A percentile compares a stretch with the other conserved stretches of the same genome.
Conservation (phyloP, 202 grass and related monocot genomes). For the Zoysia matrella region DNA sequence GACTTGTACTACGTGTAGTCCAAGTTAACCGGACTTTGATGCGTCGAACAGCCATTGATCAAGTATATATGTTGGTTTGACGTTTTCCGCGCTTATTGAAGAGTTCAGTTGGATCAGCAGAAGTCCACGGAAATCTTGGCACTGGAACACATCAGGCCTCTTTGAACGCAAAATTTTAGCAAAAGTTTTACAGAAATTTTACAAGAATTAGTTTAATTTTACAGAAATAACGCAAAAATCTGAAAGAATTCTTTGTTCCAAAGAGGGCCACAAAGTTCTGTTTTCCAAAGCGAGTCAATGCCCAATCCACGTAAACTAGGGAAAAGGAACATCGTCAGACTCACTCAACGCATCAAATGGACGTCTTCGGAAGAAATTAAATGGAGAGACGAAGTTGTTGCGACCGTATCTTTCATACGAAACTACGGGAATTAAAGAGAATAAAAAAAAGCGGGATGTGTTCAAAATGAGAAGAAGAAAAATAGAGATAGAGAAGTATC, state of each 20-base stretch:
- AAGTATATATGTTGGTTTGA: conserved; percentile 7
- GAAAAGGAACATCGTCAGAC: background rate
- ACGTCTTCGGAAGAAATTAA: background rate
- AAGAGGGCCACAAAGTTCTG: background rate
- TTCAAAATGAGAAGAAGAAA: too few species aligned
- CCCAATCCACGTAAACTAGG: background rate
- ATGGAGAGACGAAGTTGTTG: background rate
- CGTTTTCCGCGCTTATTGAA: conserved; percentile 30
- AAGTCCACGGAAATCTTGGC: conserved; percentile 27
- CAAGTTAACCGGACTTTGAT: background rate
- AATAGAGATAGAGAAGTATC: too few species aligned
- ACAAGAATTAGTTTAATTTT: too few species aligned
- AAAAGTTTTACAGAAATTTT: too few species aligned
- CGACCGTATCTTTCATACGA: background rate
- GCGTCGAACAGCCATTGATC: conserved; percentile 8
- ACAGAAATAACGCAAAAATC: too few species aligned
- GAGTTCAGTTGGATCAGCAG: background rate
- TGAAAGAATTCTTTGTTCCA: too few species aligned
- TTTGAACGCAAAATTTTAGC: too few species aligned
- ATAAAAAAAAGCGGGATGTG: too few species aligned
- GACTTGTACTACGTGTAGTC: background rate
- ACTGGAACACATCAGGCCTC: background rate
- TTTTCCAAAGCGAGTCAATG: conserved; percentile 34
- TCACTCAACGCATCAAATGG: background rate
- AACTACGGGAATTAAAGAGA: too few species aligned